These are phyloP conservation scores for Grifola frondosa DNA, from an alignment of 1,284 basidiomycete genomes.

Conservation along the genomic window DNA sequence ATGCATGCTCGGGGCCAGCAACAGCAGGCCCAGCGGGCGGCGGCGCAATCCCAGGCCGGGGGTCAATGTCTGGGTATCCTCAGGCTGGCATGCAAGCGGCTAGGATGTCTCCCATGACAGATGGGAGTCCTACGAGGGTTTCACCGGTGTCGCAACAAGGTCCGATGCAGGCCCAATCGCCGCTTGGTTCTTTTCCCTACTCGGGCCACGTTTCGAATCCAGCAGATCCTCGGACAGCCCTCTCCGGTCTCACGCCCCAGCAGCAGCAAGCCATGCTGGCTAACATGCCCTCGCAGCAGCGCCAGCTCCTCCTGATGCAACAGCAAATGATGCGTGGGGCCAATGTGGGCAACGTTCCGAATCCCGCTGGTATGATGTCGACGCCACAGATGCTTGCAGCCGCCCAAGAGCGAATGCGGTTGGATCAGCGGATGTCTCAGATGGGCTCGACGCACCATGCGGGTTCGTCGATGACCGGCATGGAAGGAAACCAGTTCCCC, in stretches of 20 bases:
- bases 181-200: constrained; percentile 16
- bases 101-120: constrained; percentile 8
- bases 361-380: constrained; percentile 28
- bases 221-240: constrained; percentile 22
- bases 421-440: constrained; percentile 26
- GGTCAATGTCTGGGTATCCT: constrained; percentile 19
- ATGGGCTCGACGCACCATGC: constrained; percentile 27
- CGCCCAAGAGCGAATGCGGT: constrained; percentile 39
- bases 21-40: constrained; percentile 19
- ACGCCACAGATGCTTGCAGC: constrained; percentile 28
- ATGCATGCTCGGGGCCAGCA: constrained; percentile 17
- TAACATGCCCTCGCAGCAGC: constrained; percentile 33
- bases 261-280: constrained; percentile 29
- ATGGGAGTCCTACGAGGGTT: constrained; percentile 27
- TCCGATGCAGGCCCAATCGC: constrained; percentile 21
- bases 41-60: constrained; percentile 19
- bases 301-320: constrained; percentile 36
- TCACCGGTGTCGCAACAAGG: constrained; percentile 28
- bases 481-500: constrained; percentile 26
- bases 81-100: constrained; percentile 18
- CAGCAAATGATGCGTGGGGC: constrained; percentile 31
- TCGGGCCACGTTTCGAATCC: constrained; percentile 10
- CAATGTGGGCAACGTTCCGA: constrained; percentile 17
- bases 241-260: constrained; percentile 25
- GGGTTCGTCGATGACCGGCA: constrained; percentile 33